phyloP scores from a whole-genome alignment of 2,329 filamentous ascomycete genomes.

The Hypoxylon sp. region DNA sequence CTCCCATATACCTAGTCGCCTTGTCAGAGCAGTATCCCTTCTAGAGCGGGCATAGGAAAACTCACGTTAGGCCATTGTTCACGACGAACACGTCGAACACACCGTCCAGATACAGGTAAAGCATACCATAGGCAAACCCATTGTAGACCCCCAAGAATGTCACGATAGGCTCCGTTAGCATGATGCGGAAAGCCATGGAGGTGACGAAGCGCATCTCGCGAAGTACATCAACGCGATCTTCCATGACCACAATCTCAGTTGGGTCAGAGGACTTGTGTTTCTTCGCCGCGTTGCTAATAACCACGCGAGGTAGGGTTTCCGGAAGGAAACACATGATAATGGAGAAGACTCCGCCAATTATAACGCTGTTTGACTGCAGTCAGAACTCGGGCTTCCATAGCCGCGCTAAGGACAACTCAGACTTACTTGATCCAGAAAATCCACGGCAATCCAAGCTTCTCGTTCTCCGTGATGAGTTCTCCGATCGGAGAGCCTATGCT shows the following conservation, averaged over 20 bases:
- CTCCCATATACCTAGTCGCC: conserved; percentile 44
- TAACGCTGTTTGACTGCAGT: conserved; percentile 43
- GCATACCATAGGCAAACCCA: conserved; percentile 53
- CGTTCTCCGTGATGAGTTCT: conserved; percentile 50
- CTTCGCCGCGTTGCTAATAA: conserved; percentile 48
- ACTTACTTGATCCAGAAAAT: conserved; percentile 52
- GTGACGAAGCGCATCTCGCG: conserved; percentile 52
- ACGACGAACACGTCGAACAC: conserved; percentile 54
- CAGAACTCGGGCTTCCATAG: conserved; percentile 4
- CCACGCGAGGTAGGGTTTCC: conserved; percentile 52
- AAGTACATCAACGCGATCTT: conserved; percentile 48
- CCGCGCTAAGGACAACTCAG: neutral
- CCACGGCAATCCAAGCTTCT: conserved; percentile 50
- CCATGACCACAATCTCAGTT: conserved; percentile 45
- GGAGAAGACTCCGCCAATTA: conserved; percentile 50
- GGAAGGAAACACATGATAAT: conserved; percentile 50
- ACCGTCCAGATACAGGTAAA: conserved; percentile 54
- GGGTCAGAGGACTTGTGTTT: conserved; percentile 44
- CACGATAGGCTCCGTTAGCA: conserved; percentile 54
- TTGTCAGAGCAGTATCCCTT: conserved; percentile 16
- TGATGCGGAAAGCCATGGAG: conserved; percentile 54
- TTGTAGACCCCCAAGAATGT: conserved; percentile 52
- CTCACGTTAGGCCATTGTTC: conserved; percentile 51
- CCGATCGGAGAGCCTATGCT: conserved; percentile 52
- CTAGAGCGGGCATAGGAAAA: conserved; percentile 1